Evolutionary conservation across 495 filamentous ascomycete species (phyloP), one percentile per base, ranked within the genome.

Genomic region (Penicillium robsamsonii): DNA sequence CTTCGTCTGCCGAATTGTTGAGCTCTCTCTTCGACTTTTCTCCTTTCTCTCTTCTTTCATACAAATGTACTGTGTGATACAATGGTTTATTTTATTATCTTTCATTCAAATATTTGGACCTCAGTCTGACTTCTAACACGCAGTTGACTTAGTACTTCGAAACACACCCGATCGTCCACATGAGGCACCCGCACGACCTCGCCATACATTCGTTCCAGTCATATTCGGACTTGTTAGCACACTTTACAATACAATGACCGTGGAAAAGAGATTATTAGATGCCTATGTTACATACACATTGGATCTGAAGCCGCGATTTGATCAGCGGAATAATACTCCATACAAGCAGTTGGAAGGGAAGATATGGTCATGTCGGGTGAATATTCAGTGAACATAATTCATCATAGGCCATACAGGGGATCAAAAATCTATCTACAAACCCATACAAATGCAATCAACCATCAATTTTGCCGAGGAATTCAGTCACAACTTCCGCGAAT

Each of bases 401-500:
- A 38, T 54, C 15, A 48, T 49, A 41, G 1, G 15, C 20, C 6
- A 7, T 27, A 27, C 25, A 27, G 6, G 30, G 27, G 43, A n/a
- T 18, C 29, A 37, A 22, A n/a, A 25, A 46, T 22, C 18, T 37
- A 37, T 60, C 15, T 24, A 45, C 29, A 45, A 11, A 33, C 20
- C 13, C 20, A 33, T 52, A 58, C 27, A 48, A 43, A 51, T 50
- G 29, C 46, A 50, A 37, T 56, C 48, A 65, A 40, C 53, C 60
- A 59, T 69, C 66, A 45, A 69, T 62, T 52, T 69, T 64, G 46
- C 61, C 22, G 58, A 90, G 60, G 53, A 84, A 87, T 29, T 61
- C 73, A 45, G 75, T 72, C 6, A 90, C 79, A 35, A 81, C 79
- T 42, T 79, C 76, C 58, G 84, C 84, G 68, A 91, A 88, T 12